Evolutionary conservation across 2,329 filamentous ascomycete species (phyloP).

Genomic region (Chrysoporthe deuterocubensis): DNA sequence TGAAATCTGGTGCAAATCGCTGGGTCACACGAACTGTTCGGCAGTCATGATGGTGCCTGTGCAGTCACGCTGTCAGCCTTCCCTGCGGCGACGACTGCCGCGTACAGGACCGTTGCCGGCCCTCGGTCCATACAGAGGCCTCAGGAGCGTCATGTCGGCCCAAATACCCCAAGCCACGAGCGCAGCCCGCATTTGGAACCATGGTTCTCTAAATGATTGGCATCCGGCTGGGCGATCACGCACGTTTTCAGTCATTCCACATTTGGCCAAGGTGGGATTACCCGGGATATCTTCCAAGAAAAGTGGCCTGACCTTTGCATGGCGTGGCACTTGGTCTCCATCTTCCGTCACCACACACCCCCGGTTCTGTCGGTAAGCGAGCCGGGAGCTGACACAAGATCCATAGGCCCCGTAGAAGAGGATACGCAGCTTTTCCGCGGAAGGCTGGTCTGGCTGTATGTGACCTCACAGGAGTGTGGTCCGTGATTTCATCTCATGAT

Average conservation of each 20-base stretch:
- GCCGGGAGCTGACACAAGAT: slow-evolving; percentile 7
- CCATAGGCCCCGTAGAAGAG: background rate
- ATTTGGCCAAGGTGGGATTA: background rate
- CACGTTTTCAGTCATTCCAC: background rate
- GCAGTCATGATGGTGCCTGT: background rate
- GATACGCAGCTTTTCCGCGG: background rate
- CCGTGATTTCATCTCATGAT: slow-evolving; percentile 1
- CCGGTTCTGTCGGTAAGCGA: slow-evolving; percentile 15
- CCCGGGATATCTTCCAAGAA: background rate
- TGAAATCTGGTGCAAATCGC: too few relatives aligned
- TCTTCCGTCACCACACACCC: slow-evolving; percentile 1
- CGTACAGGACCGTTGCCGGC: background rate
- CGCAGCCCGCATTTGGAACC: background rate
- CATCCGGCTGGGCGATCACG: background rate
- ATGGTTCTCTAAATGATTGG: background rate
- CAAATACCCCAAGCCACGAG: background rate
- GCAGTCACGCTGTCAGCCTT: background rate
- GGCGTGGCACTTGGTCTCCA: slow-evolving; percentile 17
- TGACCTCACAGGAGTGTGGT: background rate
- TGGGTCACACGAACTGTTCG: background rate
- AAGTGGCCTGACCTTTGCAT: slow-evolving; percentile 22
- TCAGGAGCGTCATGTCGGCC: background rate
- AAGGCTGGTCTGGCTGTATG: background rate
- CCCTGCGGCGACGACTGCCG: background rate
- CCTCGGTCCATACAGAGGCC: background rate